Evolutionary conservation across 2,329 filamentous ascomycete species (phyloP).

Genomic region (Monilinia fructigena): DNA sequence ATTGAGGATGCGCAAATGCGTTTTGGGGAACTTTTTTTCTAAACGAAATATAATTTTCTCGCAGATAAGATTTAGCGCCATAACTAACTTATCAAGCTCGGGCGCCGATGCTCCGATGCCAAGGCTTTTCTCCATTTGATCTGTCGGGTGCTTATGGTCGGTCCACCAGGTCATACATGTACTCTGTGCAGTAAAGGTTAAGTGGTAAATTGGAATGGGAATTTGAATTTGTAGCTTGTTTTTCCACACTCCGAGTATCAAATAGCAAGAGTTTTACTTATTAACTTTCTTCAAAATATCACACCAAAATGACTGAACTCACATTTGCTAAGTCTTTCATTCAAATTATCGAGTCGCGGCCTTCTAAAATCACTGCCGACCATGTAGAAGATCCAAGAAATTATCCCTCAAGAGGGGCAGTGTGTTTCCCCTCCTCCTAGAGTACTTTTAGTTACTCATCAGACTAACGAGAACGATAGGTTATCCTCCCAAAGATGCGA

Average conservation of each 20-base stretch:
- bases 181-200: background rate
- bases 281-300: background rate
- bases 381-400: constrained; percentile 83
- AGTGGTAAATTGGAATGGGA: background rate
- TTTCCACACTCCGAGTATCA: background rate
- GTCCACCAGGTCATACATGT: background rate
- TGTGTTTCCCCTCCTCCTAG: constrained; percentile 47
- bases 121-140: constrained; percentile 18
- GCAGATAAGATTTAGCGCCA: constrained; percentile 33
- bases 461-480: constrained; percentile 47
- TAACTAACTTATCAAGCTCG: constrained; percentile 21
- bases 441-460: background rate
- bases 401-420: constrained; percentile 74
- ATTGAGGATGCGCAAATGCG: constrained; percentile 20
- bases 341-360: constrained; percentile 71
- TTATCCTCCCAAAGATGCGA: constrained; percentile 68
- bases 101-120: constrained; percentile 27
- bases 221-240: constrained; percentile 6
- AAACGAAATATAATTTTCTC: constrained; percentile 27
- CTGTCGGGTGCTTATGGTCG: background rate
- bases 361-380: constrained; percentile 79
- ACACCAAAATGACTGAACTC: constrained; percentile 69
- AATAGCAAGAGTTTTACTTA: background rate
- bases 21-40: constrained; percentile 29
- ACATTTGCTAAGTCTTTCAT: constrained; percentile 84